Evolutionary conservation across 2,329 filamentous ascomycete genomes (phyloP).

Genomic region (Monilinia aucupariae): DNA sequence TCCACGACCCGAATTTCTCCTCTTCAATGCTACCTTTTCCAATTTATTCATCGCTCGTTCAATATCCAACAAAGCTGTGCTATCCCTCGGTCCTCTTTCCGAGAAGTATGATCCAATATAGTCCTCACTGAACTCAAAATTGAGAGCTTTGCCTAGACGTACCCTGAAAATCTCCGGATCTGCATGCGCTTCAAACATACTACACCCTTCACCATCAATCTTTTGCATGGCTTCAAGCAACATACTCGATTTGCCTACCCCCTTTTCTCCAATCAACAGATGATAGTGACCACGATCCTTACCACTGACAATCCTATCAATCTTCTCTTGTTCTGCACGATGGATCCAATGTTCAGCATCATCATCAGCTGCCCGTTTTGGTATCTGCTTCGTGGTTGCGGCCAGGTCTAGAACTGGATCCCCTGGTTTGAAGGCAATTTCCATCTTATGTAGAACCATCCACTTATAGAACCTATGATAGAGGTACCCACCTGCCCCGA

Average conservation of each 20-base stretch:
- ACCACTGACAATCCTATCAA: slow-evolving; percentile 80
- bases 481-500: slow-evolving; percentile 62
- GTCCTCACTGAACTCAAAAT: slow-evolving; percentile 97
- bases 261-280: slow-evolving; percentile 89
- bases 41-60: slow-evolving; percentile 96
- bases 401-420: slow-evolving; percentile 84
- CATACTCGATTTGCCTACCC: slow-evolving; percentile 96
- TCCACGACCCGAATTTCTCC: slow-evolving; percentile 52
- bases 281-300: slow-evolving; percentile 75
- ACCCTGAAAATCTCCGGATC: slow-evolving; percentile 94
- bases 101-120: slow-evolving; percentile 96
- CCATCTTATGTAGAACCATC: slow-evolving; percentile 86
- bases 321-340: slow-evolving; percentile 72
- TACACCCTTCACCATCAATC: slow-evolving; percentile 78
- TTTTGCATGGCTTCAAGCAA: slow-evolving; percentile 92
- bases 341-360: slow-evolving; percentile 65
- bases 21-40: slow-evolving; percentile 82
- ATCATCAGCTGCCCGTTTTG: slow-evolving; percentile 34
- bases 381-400: slow-evolving; percentile 55
- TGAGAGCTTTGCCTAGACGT: slow-evolving; percentile 83
- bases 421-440: slow-evolving; percentile 83
- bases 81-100: slow-evolving; percentile 86
- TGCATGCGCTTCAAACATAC: slow-evolving; percentile 95
- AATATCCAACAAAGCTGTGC: slow-evolving; percentile 87
- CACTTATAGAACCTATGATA: slow-evolving; percentile 86